Percentiles rank a stretch among this genome's conserved stretches.
Conservation (phyloP, 306 rosid genomes). For the Vicia villosa region DNA sequence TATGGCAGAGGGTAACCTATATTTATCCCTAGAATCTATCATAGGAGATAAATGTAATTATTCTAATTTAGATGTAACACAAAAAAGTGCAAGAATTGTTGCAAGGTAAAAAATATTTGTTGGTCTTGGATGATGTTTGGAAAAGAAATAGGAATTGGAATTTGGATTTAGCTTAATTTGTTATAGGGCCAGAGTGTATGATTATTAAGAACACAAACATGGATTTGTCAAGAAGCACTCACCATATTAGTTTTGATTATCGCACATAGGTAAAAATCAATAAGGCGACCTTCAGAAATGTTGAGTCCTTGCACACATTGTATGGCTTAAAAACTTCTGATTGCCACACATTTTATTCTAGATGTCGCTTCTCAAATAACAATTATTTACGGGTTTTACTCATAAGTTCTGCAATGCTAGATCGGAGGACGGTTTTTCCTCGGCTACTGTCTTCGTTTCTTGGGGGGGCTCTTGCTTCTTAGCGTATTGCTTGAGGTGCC, state of each 20-base stretch:
- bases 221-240: neutral
- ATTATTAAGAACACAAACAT: neutral
- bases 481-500: too few relatives aligned
- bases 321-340: neutral
- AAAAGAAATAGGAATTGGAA: neutral
- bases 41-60: accelerated
- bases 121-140: conserved; percentile 13
- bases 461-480: too few relatives aligned
- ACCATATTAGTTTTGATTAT: conserved; percentile 7
- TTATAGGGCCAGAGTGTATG: neutral
- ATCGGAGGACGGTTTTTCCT: too few relatives aligned
- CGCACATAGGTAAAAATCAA: too few relatives aligned
- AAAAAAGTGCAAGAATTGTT: neutral
- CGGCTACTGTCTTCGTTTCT: too few relatives aligned
- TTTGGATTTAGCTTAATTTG: neutral
- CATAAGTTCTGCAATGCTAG: neutral
- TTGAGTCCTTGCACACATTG: neutral
- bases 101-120: neutral
- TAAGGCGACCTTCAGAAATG: neutral
- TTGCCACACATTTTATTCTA: neutral
- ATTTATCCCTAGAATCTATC: too few relatives aligned
- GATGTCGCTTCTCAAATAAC: neutral
- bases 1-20: too few relatives aligned
- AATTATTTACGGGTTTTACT: neutral
- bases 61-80: neutral